Conservation (phyloP, 495 filamentous ascomycete species). For the Bacidia rubella region DNA sequence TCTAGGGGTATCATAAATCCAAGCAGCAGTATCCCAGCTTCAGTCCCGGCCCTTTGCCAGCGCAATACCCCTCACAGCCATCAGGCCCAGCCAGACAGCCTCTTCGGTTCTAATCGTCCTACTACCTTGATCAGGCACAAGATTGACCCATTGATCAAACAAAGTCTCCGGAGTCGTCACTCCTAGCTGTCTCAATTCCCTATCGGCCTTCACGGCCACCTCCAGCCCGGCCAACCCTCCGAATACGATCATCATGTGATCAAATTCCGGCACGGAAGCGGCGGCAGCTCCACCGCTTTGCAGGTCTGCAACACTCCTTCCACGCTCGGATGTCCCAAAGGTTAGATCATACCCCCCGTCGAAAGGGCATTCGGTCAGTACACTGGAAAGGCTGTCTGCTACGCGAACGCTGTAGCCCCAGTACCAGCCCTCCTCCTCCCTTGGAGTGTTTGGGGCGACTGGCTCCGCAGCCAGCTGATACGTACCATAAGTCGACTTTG, state of each 20-base stretch:
- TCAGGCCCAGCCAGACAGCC: constrained; percentile 57
- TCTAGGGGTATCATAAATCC: background rate
- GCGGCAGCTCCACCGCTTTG: constrained; percentile 8
- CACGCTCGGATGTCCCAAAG: constrained; percentile 65
- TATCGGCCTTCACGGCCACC: constrained; percentile 51
- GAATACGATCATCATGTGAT: constrained; percentile 57
- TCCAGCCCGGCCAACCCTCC: constrained; percentile 63
- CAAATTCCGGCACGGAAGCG: constrained; percentile 30
- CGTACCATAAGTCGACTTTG: background rate
- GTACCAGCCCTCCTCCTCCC: constrained; percentile 58
- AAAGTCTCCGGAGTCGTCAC: constrained; percentile 43
- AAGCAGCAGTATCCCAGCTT: background rate
- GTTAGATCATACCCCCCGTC: constrained; percentile 53
- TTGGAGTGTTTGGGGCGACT: constrained; percentile 45
- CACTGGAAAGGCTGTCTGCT: constrained; percentile 42
- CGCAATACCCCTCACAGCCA: constrained; percentile 41
- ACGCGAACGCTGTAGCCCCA: constrained; percentile 59
- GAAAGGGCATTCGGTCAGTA: constrained; percentile 52
- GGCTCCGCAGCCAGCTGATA: constrained; percentile 24
- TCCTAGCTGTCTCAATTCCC: constrained; percentile 39
- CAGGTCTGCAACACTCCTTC: constrained; percentile 33
- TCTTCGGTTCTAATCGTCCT: constrained; percentile 68
- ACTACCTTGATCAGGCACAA: constrained; percentile 60
- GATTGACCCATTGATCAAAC: constrained; percentile 69
- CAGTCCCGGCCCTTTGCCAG: constrained; percentile 10